Evolutionary conservation across 2,329 filamentous ascomycete species (phyloP).

Genomic region (Sordariomycetes sp.): DNA sequence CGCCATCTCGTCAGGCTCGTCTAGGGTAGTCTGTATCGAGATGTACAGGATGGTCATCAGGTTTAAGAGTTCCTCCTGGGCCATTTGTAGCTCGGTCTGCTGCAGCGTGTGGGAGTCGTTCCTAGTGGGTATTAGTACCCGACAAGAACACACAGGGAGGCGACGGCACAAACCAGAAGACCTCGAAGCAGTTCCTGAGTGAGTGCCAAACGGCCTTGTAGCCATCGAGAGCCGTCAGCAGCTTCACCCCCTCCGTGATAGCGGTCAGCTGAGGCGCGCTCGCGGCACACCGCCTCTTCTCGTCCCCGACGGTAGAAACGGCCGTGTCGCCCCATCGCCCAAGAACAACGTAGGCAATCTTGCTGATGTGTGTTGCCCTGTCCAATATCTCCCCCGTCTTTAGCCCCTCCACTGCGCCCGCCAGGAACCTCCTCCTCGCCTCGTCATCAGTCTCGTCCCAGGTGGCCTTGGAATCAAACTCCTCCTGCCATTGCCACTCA

Average conservation of each 20-base stretch:
- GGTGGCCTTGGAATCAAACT: slow-evolving; percentile 22
- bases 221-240: slow-evolving; percentile 40
- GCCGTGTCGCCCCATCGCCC: slow-evolving; percentile 64
- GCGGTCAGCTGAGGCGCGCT: slow-evolving; percentile 46
- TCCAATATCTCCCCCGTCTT: slow-evolving; percentile 32
- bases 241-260: slow-evolving; percentile 42
- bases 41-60: slow-evolving; percentile 55
- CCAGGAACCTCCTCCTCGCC: slow-evolving; percentile 45
- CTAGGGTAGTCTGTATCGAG: slow-evolving; percentile 44
- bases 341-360: slow-evolving; percentile 50
- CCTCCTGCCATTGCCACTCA: slow-evolving; percentile 60
- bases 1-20: slow-evolving; percentile 36
- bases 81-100: slow-evolving; percentile 25
- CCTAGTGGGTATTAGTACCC: background rate
- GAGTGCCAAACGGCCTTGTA: slow-evolving; percentile 40
- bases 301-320: slow-evolving; percentile 29
- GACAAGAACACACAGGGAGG: slow-evolving; percentile 12
- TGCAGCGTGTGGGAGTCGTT: slow-evolving; percentile 1
- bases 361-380: slow-evolving; percentile 42
- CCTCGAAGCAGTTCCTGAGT: slow-evolving; percentile 36
- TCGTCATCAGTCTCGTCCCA: slow-evolving; percentile 59
- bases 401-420: slow-evolving; percentile 34
- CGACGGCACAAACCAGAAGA: slow-evolving; percentile 33
- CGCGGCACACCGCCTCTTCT: slow-evolving; percentile 36
- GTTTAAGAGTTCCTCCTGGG: slow-evolving; percentile 50